phyloP scores from a whole-genome alignment of 1,284 basidiomycete genomes.

The Irpex sp. region DNA sequence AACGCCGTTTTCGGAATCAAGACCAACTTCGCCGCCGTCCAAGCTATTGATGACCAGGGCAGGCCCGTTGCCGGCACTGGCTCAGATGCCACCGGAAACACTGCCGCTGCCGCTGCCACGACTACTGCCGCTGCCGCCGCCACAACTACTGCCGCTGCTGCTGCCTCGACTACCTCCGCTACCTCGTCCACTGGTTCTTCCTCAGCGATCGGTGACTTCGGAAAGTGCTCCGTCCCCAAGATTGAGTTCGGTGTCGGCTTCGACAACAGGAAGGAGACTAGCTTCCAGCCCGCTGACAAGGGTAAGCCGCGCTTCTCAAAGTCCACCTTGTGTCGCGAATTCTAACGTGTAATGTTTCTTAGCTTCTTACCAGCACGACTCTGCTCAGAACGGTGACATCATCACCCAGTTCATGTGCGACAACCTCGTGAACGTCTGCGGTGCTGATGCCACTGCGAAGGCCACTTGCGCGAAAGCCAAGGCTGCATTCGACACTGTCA shows the following conservation, averaged over 20 bases:
- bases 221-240: constrained; percentile 49
- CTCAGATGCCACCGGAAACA: constrained; percentile 21
- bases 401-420: constrained; percentile 57
- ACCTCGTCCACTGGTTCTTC: constrained; percentile 13
- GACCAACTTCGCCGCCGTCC: constrained; percentile 26
- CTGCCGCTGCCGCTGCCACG: constrained; percentile 18
- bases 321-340: neutral
- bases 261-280: constrained; percentile 53
- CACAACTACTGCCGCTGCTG: constrained; percentile 2
- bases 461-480: constrained; percentile 41
- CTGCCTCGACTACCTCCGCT: constrained; percentile 1
- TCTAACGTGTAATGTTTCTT: neutral
- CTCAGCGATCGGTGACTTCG: constrained; percentile 42
- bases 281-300: constrained; percentile 44
- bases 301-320: constrained; percentile 24
- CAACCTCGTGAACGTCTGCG: constrained; percentile 46
- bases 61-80: constrained; percentile 16
- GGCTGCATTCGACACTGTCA: constrained; percentile 36
- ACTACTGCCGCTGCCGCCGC: constrained; percentile 15
- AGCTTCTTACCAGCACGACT: constrained; percentile 47
- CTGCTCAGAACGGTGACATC: constrained; percentile 51
- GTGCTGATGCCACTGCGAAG: constrained; percentile 48
- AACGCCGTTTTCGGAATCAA: constrained; percentile 31
- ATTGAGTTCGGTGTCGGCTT: constrained; percentile 60
- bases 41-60: constrained; percentile 24